A percentile compares a stretch with the other conserved stretches of the same genome.
phyloP scores from a whole-genome alignment of 1,284 basidiomycete species.

The Leccinum fuscescens region DNA sequence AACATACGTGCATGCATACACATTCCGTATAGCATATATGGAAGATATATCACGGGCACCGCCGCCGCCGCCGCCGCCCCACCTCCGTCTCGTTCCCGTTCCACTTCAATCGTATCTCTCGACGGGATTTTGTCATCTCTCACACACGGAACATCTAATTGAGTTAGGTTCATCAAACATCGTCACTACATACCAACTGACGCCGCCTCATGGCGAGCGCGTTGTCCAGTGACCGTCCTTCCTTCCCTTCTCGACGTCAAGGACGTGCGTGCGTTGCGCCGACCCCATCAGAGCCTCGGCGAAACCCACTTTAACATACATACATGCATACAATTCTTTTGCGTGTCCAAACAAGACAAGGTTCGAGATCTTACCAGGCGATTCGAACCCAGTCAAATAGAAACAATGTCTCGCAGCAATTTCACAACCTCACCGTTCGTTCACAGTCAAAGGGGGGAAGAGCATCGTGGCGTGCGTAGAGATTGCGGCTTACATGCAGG shows the following conservation, averaged over 20 bases:
- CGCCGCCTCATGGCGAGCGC: conserved; percentile 28
- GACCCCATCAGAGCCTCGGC: conserved; percentile 27
- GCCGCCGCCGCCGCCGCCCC: neutral
- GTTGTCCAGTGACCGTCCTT: conserved; percentile 17
- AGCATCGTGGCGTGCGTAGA: conserved; percentile 17
- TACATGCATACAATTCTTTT: neutral
- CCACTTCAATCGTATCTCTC: neutral
- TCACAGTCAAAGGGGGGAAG: conserved; percentile 2
- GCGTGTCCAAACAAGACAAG: conserved; percentile 7
- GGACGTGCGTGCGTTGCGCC: conserved; percentile 1
- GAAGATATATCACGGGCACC: neutral
- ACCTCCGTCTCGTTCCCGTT: neutral
- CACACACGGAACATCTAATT: neutral
- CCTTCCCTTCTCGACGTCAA: neutral
- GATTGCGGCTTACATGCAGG: conserved; percentile 14
- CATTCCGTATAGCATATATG: neutral
- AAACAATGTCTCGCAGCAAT: conserved; percentile 1
- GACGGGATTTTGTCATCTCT: conserved; percentile 4
- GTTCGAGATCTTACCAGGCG: conserved; percentile 19
- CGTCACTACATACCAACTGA: neutral
- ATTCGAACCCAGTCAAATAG: neutral
- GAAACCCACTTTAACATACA: conserved; percentile 19
- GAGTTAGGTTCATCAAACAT: conserved; percentile 24
- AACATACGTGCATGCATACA: neutral
- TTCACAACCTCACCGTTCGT: conserved; percentile 16